Evolutionary conservation across 106 monocot species (phyloP), one percentile per base, ranked within the genome.

Genomic region (Acorus gramineus): DNA sequence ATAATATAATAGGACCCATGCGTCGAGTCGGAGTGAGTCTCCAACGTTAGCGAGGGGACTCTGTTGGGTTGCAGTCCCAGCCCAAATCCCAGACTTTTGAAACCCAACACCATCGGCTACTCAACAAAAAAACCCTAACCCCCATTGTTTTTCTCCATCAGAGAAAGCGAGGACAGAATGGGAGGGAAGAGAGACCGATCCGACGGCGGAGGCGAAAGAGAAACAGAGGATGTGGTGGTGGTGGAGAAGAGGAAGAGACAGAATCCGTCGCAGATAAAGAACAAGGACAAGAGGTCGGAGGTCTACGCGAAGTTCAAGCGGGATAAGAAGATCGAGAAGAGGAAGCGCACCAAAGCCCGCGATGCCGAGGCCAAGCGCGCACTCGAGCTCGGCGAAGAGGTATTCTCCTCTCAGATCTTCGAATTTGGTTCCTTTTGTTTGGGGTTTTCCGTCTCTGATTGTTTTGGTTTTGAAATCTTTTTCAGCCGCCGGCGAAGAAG

Each of bases 331-430:
- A 14, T 78, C 46, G 82, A 85, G 74, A 91, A 88, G 83, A 61
- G 85, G 5, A 80, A 75, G 60, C 73, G 81, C 72, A 58, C 75
- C 50, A 82, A 83, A 73, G 81, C 73, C 7, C 76, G 87, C 2
- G 81, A 75, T 5, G 76, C 66, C 42, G 96, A 85, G 2, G 8
- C n/a, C 67, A 82, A 81, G 53, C 65, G 72, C 50, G 96, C 87
- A 57, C 53, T 85, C 28, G 96, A 96, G 70, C 85, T 91, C 51
- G 96, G 91, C 11, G 78, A 87, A 52, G 85, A 88, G 83, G 96
- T 68, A 28, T 50, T 3, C 52, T 14, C 3, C 46, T 47, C 4
- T 50, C 9, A 4, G 45, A 44, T 46, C 11, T 9, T 44, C 3
- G 2, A 3, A 9, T 64, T 44, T 63, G 7, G 55, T 61, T 43